Evolutionary conservation across 2,329 filamentous ascomycete genomes (phyloP).

Genomic region (Aspergillus arachidicola): DNA sequence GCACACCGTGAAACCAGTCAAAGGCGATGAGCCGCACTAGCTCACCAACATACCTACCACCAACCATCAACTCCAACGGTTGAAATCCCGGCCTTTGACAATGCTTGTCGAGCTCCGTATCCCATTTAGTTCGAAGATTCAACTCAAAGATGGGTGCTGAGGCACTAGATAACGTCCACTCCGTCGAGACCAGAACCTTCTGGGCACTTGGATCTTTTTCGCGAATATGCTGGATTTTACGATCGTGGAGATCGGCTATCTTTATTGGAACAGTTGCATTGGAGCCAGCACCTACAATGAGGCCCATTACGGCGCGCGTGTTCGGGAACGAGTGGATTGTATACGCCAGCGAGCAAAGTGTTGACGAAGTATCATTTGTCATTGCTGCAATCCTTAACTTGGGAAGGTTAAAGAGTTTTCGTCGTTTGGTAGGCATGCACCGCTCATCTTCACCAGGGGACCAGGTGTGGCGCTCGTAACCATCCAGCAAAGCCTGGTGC

Average conservation of each 20-base stretch:
- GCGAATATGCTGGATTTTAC: constrained; percentile 57
- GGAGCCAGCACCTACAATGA: constrained; percentile 76
- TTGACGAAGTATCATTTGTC: constrained; percentile 76
- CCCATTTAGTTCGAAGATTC: constrained; percentile 68
- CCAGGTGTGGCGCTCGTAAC: constrained; percentile 47
- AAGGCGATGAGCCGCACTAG: constrained; percentile 68
- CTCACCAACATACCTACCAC: constrained; percentile 72
- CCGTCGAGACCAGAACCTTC: constrained; percentile 73
- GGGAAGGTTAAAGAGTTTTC: constrained; percentile 53
- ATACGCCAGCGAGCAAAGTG: constrained; percentile 75
- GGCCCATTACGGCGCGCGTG: constrained; percentile 70
- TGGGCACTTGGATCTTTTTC: constrained; percentile 51
- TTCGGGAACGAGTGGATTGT: constrained; percentile 60
- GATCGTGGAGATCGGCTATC: constrained; percentile 60
- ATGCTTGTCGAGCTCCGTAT: constrained; percentile 63
- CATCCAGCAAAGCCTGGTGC: constrained; percentile 35
- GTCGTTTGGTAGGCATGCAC: constrained; percentile 30
- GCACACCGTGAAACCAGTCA: constrained; percentile 58
- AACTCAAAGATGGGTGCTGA: constrained; percentile 63
- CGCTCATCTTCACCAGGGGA: constrained; percentile 27
- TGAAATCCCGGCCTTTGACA: constrained; percentile 73
- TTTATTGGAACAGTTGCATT: constrained; percentile 75
- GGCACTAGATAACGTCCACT: constrained; percentile 76
- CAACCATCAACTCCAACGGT: constrained; percentile 78
- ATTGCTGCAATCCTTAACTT: constrained; percentile 70